These are phyloP conservation scores for Nicotiana rustica DNA, from an alignment of 305 asterid species.

Conservation along the genomic window DNA sequence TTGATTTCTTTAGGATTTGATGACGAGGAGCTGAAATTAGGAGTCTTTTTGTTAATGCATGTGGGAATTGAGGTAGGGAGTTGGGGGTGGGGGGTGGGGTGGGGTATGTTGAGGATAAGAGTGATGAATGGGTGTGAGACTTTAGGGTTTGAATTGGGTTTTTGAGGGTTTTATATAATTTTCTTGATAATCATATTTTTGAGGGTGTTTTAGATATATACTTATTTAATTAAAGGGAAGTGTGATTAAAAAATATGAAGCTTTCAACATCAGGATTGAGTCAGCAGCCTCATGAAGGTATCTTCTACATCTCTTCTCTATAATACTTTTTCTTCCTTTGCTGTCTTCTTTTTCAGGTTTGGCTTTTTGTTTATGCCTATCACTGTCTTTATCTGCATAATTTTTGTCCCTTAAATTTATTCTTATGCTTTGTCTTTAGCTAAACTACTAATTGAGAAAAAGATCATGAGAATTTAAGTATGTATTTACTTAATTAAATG, in stretches of 20 bases:
- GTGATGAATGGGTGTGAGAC: conserved; percentile 25
- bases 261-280: conserved; percentile 97
- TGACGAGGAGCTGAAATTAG: conserved; percentile 27
- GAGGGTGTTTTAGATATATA: conserved; percentile 25
- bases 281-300: conserved; percentile 97
- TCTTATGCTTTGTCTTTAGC: conserved; percentile 23
- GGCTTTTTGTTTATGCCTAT: conserved; percentile 25
- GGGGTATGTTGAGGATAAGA: conserved; percentile 14
- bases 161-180: conserved; percentile 34
- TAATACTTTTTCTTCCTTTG: conserved; percentile 8
- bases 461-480: not conserved
- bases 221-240: conserved; percentile 42
- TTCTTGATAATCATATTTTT: conserved; percentile 27
- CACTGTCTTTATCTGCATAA: not conserved
- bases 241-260: conserved; percentile 65
- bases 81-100: conserved; percentile 17
- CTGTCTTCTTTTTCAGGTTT: not conserved
- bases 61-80: not conserved
- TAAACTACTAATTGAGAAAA: not conserved
- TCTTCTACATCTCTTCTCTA: conserved; percentile 41
- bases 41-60: conserved; percentile 25
- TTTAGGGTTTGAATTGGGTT: conserved; percentile 29
- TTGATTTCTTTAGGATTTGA: conserved; percentile 33
- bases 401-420: not conserved
- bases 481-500: not conserved